Evolutionary conservation across 148 eudicot genomes (phyloP), one percentile per base, ranked within the genome.

Genomic region (Dysphania ambrosioides): DNA sequence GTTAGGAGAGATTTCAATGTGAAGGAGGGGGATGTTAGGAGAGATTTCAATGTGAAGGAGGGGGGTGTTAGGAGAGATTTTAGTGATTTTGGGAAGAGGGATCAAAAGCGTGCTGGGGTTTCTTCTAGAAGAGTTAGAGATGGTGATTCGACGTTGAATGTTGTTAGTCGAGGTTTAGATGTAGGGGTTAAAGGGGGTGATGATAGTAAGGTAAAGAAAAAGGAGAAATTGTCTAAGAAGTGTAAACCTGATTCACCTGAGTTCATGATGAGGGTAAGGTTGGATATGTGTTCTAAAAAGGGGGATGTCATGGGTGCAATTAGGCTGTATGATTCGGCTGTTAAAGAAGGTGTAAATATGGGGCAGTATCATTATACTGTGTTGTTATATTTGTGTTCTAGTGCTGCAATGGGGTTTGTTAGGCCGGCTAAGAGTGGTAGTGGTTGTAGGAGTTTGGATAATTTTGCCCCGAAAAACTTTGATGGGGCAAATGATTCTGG

Each of bases 241-340:
- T 71, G 74, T 68, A 87, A 78, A 72, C 63, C 34, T 35, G 81
- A 86, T 65, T 74, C 86, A 4, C 79, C 76, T 1, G 86, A 70
- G 76, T 61, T 47, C 76, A 74, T 49, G 70, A 57, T 89, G 79
- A 91, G 87, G 72, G 61, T 81, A 75, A 82, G 85, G 24, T 68
- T 93, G 63, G 93, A 93, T 71, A 90, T 74, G 87, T 93, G 96
- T 73, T 93, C 96, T 15, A 89, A 90, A 78, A 83, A 24, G 56
- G 96, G 96, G 78, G 92, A 93, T 79, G 86, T 93, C 0, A 79
- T 93, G 87, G 88, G 92, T 70, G 98, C 96, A 15, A 85, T 93
- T 71, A 70, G 80, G n/a, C 74, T 90, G 26, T 93, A 86, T 85
- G 96, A 90, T 83, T 81, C 75, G 66, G 90, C 93, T 56, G 71